These are phyloP conservation scores for Pseudogymnoascus sp. DNA, from an alignment of 2,329 filamentous ascomycete species.

Conservation along the genomic window DNA sequence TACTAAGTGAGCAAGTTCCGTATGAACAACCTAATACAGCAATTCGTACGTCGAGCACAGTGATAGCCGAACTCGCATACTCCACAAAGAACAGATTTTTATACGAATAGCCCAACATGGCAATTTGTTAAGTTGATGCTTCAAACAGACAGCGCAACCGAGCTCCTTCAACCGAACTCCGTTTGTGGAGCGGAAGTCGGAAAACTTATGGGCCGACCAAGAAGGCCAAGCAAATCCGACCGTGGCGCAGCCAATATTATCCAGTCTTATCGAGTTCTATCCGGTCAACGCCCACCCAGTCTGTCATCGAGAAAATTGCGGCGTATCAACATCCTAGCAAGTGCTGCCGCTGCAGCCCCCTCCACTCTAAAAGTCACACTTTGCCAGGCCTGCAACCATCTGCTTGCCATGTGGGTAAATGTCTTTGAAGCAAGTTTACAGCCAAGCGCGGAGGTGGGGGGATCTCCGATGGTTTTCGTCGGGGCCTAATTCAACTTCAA, in stretches of 20 bases:
- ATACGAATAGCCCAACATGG: not conserved
- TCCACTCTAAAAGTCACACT: not conserved
- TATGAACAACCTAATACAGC: not conserved
- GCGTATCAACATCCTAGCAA: not conserved
- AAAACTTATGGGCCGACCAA: not conserved
- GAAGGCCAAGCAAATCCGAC: conserved; percentile 1
- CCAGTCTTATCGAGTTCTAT: not conserved
- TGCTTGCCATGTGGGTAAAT: not conserved
- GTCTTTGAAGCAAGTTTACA: not conserved
- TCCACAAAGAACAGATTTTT: not conserved
- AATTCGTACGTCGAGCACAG: not conserved
- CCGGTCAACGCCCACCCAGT: not conserved
- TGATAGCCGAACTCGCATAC: not conserved
- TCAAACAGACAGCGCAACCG: not conserved
- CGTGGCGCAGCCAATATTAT: not conserved
- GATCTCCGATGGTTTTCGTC: not conserved
- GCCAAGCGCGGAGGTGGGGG: not conserved
- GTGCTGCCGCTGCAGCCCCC: not conserved
- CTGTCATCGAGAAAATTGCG: not conserved
- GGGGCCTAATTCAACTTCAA: conserved; percentile 14
- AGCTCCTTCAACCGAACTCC: conserved; percentile 1
- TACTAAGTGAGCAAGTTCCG: not conserved
- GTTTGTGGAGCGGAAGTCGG: not conserved
- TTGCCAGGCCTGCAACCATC: not conserved
- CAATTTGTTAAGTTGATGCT: not conserved